These are phyloP conservation scores for Eucalyptus tenuipes DNA, from an alignment of 345 rosid species.

Conservation along the genomic window DNA sequence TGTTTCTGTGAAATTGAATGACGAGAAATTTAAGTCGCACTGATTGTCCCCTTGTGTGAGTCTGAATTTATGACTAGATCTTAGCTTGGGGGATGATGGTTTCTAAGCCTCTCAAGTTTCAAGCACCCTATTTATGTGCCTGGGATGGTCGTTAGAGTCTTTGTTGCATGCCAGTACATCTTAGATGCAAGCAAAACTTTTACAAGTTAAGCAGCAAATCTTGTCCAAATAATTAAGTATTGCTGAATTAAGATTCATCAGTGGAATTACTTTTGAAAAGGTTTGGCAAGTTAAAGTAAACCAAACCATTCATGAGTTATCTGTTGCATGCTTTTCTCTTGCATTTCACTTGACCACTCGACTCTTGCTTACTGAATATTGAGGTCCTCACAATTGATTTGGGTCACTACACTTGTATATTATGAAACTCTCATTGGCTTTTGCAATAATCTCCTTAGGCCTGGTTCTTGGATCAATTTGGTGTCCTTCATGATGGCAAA, in stretches of 20 bases:
- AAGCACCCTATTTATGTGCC: not conserved
- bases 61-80: not conserved
- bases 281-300: not conserved
- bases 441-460: slow-evolving; percentile 26
- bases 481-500: slow-evolving; percentile 94
- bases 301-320: not conserved
- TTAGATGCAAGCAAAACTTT: not conserved
- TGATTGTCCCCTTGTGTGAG: not conserved
- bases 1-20: not conserved
- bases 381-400: not conserved
- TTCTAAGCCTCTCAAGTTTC: not conserved
- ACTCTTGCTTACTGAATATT: not conserved
- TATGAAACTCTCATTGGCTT: not conserved
- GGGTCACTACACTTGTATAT: not conserved
- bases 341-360: not conserved
- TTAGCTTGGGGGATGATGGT: not conserved
- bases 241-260: not conserved
- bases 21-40: not conserved
- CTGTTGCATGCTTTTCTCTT: not conserved
- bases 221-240: not conserved
- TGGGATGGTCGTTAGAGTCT: not conserved
- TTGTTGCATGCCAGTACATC: not conserved
- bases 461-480: slow-evolving; percentile 95
- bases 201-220: not conserved
- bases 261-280: not conserved